Evolutionary conservation across 1,284 basidiomycete species (phyloP), one percentile per base, ranked within the genome.

Genomic region (Ustilago loliicola): DNA sequence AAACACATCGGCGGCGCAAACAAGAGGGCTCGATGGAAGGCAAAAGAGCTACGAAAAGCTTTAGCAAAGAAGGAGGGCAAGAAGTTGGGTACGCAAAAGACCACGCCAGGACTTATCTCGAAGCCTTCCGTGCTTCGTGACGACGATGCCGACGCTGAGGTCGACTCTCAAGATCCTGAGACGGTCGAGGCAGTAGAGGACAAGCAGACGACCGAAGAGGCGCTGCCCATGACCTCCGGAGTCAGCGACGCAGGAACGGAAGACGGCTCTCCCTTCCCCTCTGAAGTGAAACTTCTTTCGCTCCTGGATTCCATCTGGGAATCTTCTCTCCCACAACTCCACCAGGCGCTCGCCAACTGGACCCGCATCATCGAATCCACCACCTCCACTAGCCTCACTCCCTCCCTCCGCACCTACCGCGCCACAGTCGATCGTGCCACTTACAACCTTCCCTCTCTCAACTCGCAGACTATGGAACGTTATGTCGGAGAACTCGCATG

Each of bases 381-480:
- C 17, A 63, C 60, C 40, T 25, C 19, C 19, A 27, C 63, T 1
- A 9, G 63, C 11, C 48, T 29, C 15, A 15, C 40, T 6, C 42
- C 63, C 10, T 30, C 48, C 6, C 56, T 64, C 17, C 64, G 65
- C 47, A 79, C 65, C 5, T 84, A 76, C 60, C 64, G 80, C 25
- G 79, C 77, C 2, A 65, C 55, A 2, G 81, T 83, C 40, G 84
- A 85, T 38, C 72, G 84, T 6, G 77, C 76, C 17, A 79, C 77
- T n/a, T 85, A 83, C 73, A 72, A 80, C 56, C 61, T 85, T 15
- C 84, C 84, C 3, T 80, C 74, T 13, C 66, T 85, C 40, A 83
- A 78, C 61, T 77, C 80, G 23, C 63, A 61, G 27, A 58, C 66
- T 13, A 68, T 85, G 54, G 80, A 81, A 51, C 61, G 72, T 3